Evolutionary conservation across 768 basidiomycete species (phyloP).

Genomic region (Macrolepiota albuminosa): DNA sequence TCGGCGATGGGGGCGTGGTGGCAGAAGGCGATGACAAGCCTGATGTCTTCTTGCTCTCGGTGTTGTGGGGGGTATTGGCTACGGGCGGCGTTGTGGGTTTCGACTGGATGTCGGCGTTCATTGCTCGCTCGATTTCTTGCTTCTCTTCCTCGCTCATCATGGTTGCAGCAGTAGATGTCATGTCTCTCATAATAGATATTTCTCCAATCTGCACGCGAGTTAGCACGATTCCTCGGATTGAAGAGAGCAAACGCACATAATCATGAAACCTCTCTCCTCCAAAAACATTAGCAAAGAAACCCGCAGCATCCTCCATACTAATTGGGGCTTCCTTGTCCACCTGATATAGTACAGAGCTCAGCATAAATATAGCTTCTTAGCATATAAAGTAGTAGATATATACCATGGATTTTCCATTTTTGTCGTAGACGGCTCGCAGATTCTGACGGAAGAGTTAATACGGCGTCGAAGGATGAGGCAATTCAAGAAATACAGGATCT

Average conservation of each 20-base stretch:
- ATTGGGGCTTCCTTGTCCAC: conserved; percentile 73
- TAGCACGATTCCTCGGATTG: background rate
- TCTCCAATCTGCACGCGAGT: conserved; percentile 75
- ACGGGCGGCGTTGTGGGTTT: conserved; percentile 21
- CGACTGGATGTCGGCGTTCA: conserved; percentile 35
- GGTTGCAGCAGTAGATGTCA: conserved; percentile 78
- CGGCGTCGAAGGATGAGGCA: background rate
- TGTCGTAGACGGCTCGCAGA: conserved; percentile 86
- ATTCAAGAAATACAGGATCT: conserved; percentile 55
- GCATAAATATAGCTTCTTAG: background rate
- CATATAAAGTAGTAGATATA: conserved; percentile 15
- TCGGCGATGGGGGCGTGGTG: conserved; percentile 12
- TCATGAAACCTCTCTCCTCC: conserved; percentile 90
- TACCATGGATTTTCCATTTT: conserved; percentile 89
- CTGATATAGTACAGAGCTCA: conserved; percentile 25
- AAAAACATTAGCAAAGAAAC: conserved; percentile 94
- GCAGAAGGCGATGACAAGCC: conserved; percentile 12
- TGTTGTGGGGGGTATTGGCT: conserved; percentile 17
- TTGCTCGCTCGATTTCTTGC: conserved; percentile 76
- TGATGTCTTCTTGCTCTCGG: conserved; percentile 12
- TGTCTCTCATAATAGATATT: conserved; percentile 92
- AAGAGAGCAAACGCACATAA: conserved; percentile 56
- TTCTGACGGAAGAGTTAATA: conserved; percentile 42
- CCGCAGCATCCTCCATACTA: conserved; percentile 87
- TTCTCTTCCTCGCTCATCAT: conserved; percentile 94